Evolutionary conservation across 345 rosid species (phyloP).

Genomic region (Lepidium aucheri): DNA sequence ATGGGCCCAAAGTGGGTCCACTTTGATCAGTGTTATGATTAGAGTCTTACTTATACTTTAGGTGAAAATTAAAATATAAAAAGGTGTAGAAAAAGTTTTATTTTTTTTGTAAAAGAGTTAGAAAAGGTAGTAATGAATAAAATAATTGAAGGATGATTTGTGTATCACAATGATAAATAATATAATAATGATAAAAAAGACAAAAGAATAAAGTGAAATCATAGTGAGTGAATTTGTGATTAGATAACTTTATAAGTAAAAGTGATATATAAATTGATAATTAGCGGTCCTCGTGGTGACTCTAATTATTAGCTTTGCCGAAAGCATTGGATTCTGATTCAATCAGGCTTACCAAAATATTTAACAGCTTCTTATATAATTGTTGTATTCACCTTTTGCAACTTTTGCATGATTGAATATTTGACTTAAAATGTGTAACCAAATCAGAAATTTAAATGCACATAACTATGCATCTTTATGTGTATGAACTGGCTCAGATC

Average conservation of each 20-base stretch:
- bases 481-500: too few relatives aligned
- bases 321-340: constrained; percentile 29
- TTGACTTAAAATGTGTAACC: too few relatives aligned
- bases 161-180: neutral
- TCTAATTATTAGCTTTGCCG: constrained; percentile 28
- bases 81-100: neutral
- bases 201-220: neutral
- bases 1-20: constrained; percentile 1
- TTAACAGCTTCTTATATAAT: neutral
- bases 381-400: too few relatives aligned
- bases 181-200: neutral
- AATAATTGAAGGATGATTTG: constrained; percentile 9
- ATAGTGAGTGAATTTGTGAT: neutral
- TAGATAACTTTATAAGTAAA: constrained; percentile 6
- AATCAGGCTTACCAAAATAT: neutral
- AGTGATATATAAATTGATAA: constrained; percentile 4
- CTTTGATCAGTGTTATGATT: constrained; percentile 21
- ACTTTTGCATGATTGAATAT: too few relatives aligned
- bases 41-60: constrained; percentile 2
- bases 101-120: constrained; percentile 5
- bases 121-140: neutral
- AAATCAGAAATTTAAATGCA: too few relatives aligned
- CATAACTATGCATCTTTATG: too few relatives aligned
- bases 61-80: neutral
- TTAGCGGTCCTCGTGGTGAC: constrained; percentile 16